A percentile compares a stretch with the other conserved stretches of the same genome.
phyloP scores from a whole-genome alignment of 2,329 filamentous ascomycete genomes.

The Drechslerella dactyloides region DNA sequence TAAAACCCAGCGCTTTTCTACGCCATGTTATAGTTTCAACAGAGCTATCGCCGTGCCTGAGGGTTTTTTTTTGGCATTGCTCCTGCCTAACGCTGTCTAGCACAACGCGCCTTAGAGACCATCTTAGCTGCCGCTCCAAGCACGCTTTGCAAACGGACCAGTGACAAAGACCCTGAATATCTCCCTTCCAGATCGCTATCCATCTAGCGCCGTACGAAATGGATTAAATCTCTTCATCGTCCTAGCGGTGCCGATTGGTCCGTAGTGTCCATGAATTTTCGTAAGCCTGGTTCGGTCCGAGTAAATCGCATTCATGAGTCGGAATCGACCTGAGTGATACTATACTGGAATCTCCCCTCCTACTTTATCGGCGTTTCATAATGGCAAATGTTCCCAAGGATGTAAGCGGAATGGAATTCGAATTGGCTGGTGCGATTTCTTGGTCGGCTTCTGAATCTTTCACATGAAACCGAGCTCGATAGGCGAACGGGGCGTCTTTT shows the following conservation, averaged over 20 bases:
- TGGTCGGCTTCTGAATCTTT: constrained; percentile 12
- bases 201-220: constrained; percentile 44
- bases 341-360: neutral
- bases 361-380: constrained; percentile 9
- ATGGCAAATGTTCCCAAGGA: constrained; percentile 17
- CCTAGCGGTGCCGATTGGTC: neutral
- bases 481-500: constrained; percentile 32
- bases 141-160: constrained; percentile 24
- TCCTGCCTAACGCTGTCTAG: constrained; percentile 47
- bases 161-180: constrained; percentile 35
- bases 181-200: constrained; percentile 8
- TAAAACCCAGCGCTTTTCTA: constrained; percentile 5
- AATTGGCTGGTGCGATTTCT: constrained; percentile 11
- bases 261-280: constrained; percentile 10
- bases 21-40: constrained; percentile 6
- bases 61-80: constrained; percentile 20
- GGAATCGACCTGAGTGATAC: constrained; percentile 14
- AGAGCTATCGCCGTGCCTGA: constrained; percentile 15
- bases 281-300: constrained; percentile 20
- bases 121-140: constrained; percentile 49
- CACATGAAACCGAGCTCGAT: constrained; percentile 46
- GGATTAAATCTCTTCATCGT: constrained; percentile 14
- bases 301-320: constrained; percentile 10
- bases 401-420: constrained; percentile 2
- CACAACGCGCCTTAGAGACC: constrained; percentile 6